A percentile compares a stretch with the other conserved stretches of the same genome.
phyloP scores from a whole-genome alignment of 495 filamentous ascomycete species.

The Venustampulla echinocandica region DNA sequence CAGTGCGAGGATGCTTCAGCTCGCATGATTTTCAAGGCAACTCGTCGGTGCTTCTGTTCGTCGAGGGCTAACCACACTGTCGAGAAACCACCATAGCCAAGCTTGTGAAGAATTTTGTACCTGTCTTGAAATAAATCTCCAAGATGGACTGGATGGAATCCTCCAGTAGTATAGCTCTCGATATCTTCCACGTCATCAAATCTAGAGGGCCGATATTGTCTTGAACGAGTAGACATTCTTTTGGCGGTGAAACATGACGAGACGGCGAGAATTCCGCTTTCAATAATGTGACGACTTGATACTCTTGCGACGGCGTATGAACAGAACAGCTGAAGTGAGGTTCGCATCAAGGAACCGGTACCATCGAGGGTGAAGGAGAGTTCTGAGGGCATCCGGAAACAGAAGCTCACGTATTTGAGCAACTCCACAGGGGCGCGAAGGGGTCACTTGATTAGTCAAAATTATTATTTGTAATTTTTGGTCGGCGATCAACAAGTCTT shows the following conservation, averaged over 20 bases:
- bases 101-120: constrained; percentile 38
- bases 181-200: constrained; percentile 9
- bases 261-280: neutral
- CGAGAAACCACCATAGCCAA: constrained; percentile 37
- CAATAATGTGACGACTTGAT: neutral
- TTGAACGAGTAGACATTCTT: neutral
- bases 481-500: too few species aligned
- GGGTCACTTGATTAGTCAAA: too few species aligned
- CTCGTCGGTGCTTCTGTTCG: constrained; percentile 12
- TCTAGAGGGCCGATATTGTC: constrained; percentile 2
- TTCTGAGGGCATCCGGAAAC: neutral
- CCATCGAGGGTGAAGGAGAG: neutral
- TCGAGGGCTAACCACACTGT: constrained; percentile 34
- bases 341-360: neutral
- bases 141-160: constrained; percentile 37
- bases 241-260: neutral
- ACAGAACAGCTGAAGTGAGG: neutral
- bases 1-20: neutral
- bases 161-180: constrained; percentile 27
- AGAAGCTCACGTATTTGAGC: neutral
- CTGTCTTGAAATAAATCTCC: constrained; percentile 34
- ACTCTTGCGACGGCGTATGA: neutral
- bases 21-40: constrained; percentile 24
- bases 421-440: too few species aligned
- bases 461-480: too few species aligned